Base-by-base conservation (phyloP, 805 yeast genomes). In the Cyberlindnera petersonii region DNA sequence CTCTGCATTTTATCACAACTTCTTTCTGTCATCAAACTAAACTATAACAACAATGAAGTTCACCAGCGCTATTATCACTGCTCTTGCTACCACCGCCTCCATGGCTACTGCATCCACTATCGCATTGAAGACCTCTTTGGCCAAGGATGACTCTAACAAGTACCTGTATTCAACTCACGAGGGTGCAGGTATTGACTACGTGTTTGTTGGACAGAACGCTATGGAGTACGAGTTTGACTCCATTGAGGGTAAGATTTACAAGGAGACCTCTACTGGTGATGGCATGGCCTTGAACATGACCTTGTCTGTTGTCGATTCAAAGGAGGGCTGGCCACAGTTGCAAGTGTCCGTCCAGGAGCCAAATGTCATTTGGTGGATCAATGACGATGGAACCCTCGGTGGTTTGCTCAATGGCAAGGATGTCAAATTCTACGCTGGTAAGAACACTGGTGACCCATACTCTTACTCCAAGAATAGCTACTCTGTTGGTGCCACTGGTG, bases 371-470 rank as follows among this genome's bases (percentile, higher is more conserved):
- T 23, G 33, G 33, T 29, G 36, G 35, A 20, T n/a, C 30, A 17
- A 14, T 26, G 28, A 26, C 17, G 18, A 26, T 10, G 17, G 6
- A 4, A 4, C 28, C 17, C 28, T 26, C 8, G 28, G 28, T 26
- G 28, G 18, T 26, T 16, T 26, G 17, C 54, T 57, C 40, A 54
- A 61, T 30, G 68, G 44, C 22, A 58, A 57, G 23, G 20, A 20
- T 9, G 32, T 36, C 26, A 18, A 18, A n/a, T 67, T 69, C 57
- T 64, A 56, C 48, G 75, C 68, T 39, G 63, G 66, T 49, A 66
- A 60, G 63, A 63, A 69, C 58, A 60, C 66, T 43, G 50, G 48
- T 18, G 76, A 71, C 50, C 72, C 73, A 22, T 71, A 71, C 61
- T 26, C 42, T 15, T 62, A 59, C 52, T 65, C 72, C 27, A 31